phyloP scores from a whole-genome alignment of 192 early-diverging fungal species.

The Diversispora epigaea region DNA sequence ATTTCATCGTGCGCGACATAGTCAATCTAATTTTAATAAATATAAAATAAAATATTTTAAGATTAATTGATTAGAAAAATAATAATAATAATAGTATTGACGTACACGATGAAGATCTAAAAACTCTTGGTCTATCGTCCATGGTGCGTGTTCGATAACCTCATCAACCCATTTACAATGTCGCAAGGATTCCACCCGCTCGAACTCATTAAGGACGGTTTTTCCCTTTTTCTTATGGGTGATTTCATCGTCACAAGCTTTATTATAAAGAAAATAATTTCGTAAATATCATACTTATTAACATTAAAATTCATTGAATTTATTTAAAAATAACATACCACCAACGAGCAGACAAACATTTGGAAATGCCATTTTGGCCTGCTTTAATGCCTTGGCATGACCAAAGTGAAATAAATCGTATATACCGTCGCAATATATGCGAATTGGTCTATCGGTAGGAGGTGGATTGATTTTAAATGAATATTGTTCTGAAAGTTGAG shows the following conservation, averaged over 20 bases:
- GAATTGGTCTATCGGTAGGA: slow-evolving; percentile 66
- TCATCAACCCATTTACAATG: slow-evolving; percentile 88
- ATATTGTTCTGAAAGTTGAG: slow-evolving; percentile 7
- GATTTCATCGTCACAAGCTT: slow-evolving; percentile 69
- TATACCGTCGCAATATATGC: slow-evolving; percentile 87
- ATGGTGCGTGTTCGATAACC: slow-evolving; percentile 74
- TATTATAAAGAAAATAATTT: not conserved
- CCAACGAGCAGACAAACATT: slow-evolving; percentile 77
- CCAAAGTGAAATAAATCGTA: slow-evolving; percentile 86
- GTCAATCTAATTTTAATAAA: slow-evolving; percentile 53
- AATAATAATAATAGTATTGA: not conserved
- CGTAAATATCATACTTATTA: not conserved
- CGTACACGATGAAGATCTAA: slow-evolving; percentile 62
- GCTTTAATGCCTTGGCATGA: slow-evolving; percentile 75
- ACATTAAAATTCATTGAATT: not conserved
- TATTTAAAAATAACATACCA: slow-evolving; percentile 37
- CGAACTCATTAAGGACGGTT: slow-evolving; percentile 74
- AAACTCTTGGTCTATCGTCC: slow-evolving; percentile 74
- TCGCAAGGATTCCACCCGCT: slow-evolving; percentile 75
- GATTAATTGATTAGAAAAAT: not conserved
- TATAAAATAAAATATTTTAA: not conserved
- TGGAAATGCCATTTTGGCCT: slow-evolving; percentile 79
- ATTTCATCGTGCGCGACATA: slow-evolving; percentile 83
- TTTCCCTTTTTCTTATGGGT: slow-evolving; percentile 80
- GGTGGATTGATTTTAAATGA: slow-evolving; percentile 57